A percentile compares a stretch with the other conserved stretches of the same genome.
Evolutionary conservation across 2,329 filamentous ascomycete genomes (phyloP).

Genomic region (Exophiala mesophila): DNA sequence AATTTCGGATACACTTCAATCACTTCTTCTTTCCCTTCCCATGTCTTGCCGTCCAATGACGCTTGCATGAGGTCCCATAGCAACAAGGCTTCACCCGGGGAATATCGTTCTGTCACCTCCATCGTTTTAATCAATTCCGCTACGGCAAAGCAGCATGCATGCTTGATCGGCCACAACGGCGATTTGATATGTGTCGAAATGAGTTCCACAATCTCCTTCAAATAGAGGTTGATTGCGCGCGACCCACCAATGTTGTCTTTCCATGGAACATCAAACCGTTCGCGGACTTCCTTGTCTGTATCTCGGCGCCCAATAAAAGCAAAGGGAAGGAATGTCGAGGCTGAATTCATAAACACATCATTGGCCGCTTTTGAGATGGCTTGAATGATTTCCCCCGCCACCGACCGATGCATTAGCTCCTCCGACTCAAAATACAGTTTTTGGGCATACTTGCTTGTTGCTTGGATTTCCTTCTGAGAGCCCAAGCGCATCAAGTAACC

Average conservation of each 20-base stretch:
- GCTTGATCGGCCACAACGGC: constrained; percentile 83
- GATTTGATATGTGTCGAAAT: constrained; percentile 66
- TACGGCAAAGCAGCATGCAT: constrained; percentile 75
- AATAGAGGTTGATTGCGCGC: constrained; percentile 75
- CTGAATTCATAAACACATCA: constrained; percentile 77
- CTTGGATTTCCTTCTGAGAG: constrained; percentile 54
- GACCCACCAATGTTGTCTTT: constrained; percentile 81
- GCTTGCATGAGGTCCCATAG: constrained; percentile 84
- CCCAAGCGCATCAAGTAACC: constrained; percentile 73
- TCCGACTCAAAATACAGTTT: constrained; percentile 77
- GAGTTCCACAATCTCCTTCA: constrained; percentile 72
- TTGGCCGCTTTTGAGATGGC: constrained; percentile 81
- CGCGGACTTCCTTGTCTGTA: constrained; percentile 69
- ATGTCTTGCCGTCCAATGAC: constrained; percentile 81
- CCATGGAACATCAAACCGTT: constrained; percentile 83
- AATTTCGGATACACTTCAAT: constrained; percentile 76
- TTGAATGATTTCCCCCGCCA: constrained; percentile 76
- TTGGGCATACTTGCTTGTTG: constrained; percentile 53
- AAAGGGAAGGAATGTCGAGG: constrained; percentile 73
- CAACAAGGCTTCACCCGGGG: constrained; percentile 53
- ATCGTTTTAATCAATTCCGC: constrained; percentile 68
- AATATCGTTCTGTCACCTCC: constrained; percentile 46
- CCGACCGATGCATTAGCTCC: constrained; percentile 67
- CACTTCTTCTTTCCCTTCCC: constrained; percentile 83
- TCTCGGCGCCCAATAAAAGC: constrained; percentile 86